These are phyloP conservation scores for Colletotrichum sojae DNA, from an alignment of 2,329 filamentous ascomycete genomes.

Conservation along the genomic window DNA sequence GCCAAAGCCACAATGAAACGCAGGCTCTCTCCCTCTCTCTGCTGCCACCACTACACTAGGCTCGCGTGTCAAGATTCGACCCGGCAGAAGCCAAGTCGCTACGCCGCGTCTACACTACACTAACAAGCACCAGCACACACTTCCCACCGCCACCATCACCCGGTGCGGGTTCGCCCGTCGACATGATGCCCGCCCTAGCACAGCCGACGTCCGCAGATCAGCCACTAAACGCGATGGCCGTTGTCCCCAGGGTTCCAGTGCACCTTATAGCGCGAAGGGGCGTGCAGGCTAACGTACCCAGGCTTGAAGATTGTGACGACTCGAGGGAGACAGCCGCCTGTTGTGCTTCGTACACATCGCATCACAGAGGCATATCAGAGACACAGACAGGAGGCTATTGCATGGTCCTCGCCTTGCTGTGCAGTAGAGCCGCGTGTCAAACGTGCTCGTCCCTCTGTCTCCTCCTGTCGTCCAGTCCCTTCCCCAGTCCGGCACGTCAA, in stretches of 20 bases:
- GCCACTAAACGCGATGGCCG: conserved; percentile 34
- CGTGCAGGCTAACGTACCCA: not conserved
- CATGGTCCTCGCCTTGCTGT: conserved; percentile 4
- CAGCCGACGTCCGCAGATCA: conserved; percentile 34
- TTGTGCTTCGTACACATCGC: too few species aligned
- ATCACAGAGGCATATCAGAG: too few species aligned
- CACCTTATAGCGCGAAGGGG: not conserved
- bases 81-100: not conserved
- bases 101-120: conserved; percentile 17
- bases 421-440: conserved; percentile 32
- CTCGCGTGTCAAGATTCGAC: too few species aligned
- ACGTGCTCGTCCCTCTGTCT: conserved; percentile 14
- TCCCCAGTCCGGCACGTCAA: not conserved
- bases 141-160: conserved; percentile 17
- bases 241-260: conserved; percentile 8
- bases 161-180: conserved; percentile 27
- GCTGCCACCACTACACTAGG: too few species aligned
- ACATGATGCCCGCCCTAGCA: conserved; percentile 33
- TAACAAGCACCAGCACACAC: not conserved
- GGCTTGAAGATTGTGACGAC: too few species aligned
- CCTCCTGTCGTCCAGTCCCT: conserved; percentile 6
- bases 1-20: conserved; percentile 24
- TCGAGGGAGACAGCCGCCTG: too few species aligned
- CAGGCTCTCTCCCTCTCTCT: conserved; percentile 3
- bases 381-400: not conserved